Base-by-base conservation (phyloP, 163 green algal species). In the Chlorella variabilis region DNA sequence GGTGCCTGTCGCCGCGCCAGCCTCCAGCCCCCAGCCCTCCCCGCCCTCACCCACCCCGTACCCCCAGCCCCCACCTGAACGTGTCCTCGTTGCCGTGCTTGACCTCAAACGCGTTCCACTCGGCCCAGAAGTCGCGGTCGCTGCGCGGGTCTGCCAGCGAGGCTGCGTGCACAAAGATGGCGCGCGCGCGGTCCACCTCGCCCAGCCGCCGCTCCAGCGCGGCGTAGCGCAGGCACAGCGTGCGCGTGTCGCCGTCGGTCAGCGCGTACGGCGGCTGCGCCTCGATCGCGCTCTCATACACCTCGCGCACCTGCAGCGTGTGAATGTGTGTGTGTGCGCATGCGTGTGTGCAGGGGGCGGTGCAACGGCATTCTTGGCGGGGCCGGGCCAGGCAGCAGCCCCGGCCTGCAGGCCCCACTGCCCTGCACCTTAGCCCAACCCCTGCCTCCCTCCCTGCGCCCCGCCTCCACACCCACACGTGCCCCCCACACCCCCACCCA, bases 41-140 rank as follows among this genome's bases (percentile, higher is more conserved):
- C 45, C 45, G 11, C 62, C 21, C 9, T 31, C 25, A 29, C 39
- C 21, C 15, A 6, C 66, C 38, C 21, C 15, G n/a, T n/a, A 8
- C 34, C 17, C 39, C 38, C 41, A 74, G 92, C 36, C 38, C 45
- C 34, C 76, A 54, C 89, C 73, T 77, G 86, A 98, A 98, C 17
- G 95, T 98, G 88, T 98, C 94, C 86, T 98, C 94, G 81, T 98
- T 97, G 70, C 95, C 95, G 78, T 98, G 91, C 54, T 86, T 77
- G 27, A 98, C 92, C 91, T 99, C 93, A 81, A 98, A 96, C 27
- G 87, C 77, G 84, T 97, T 97, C 95, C 95, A 98, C 69, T 93
- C 88, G 2, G 84, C 69, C 96, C 96, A 99, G 85, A 97, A 99
- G 51, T 39, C 85, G 17, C 77, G 48, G 59, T 94, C 89, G 15